These are phyloP conservation scores for Trametopsis cervina DNA, from an alignment of 768 basidiomycete genomes.

Conservation along the genomic window DNA sequence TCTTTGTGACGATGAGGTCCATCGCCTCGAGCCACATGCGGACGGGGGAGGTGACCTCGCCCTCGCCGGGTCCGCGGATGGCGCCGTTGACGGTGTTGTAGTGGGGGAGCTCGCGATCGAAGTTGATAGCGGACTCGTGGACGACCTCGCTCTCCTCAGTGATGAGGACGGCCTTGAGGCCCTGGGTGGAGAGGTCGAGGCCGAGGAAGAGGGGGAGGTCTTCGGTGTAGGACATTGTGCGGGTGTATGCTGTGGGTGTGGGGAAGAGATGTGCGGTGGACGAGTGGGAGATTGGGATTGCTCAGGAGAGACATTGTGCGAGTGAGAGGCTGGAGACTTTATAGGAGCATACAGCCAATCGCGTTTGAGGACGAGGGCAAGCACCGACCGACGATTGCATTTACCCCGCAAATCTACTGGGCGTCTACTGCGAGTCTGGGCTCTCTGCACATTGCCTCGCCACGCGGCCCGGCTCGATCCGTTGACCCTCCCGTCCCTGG, in stretches of 20 bases:
- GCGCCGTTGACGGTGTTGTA: constrained; percentile 65
- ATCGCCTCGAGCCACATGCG: constrained; percentile 83
- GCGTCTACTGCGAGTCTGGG: no score
- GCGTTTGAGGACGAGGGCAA: background rate
- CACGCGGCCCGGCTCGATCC: no score
- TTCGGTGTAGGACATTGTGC: constrained; percentile 1
- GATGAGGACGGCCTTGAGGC: constrained; percentile 71
- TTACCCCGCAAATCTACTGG: constrained; percentile 4
- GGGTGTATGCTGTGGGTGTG: constrained; percentile 4
- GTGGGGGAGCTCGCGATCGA: constrained; percentile 70
- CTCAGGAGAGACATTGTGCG: background rate
- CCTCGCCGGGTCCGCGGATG: constrained; percentile 52
- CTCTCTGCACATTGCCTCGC: background rate
- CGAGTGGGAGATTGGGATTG: background rate
- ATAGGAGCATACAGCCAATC: constrained; percentile 8
- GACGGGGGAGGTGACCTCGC: constrained; percentile 76
- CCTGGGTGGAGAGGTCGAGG: constrained; percentile 83
- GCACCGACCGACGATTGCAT: constrained; percentile 8
- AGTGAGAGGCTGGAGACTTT: constrained; percentile 3
- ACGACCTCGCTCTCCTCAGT: constrained; percentile 49
- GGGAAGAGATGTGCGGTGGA: background rate
- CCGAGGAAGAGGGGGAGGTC: constrained; percentile 54
- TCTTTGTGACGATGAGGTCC: constrained; percentile 63
- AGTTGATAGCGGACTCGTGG: constrained; percentile 68
- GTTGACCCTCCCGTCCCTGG: background rate